phyloP scores from a whole-genome alignment of 163 green algal genomes.

The Chlamydomonas reinhardtii region DNA sequence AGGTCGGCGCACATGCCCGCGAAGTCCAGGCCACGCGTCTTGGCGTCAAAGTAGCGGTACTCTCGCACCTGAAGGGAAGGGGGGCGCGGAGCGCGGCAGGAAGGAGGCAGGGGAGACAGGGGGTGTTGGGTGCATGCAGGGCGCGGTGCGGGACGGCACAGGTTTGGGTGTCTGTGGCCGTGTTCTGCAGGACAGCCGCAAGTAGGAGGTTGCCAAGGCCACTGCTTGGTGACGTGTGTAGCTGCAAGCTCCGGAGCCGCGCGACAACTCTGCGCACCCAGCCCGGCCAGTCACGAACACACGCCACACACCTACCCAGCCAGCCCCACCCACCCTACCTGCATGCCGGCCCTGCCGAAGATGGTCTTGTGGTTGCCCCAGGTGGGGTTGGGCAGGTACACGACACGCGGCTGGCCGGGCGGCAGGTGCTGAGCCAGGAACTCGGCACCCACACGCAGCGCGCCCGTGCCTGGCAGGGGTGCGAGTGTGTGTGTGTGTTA shows the following conservation, averaged over 20 bases:
- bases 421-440: slow-evolving; percentile 75
- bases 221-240: too few relatives aligned
- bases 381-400: slow-evolving; percentile 77
- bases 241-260: too few relatives aligned
- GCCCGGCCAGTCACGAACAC: too few relatives aligned
- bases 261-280: too few relatives aligned
- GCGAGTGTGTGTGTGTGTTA: background rate
- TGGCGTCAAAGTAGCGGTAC: slow-evolving; percentile 75
- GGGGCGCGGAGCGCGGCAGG: background rate
- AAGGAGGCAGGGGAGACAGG: too few relatives aligned
- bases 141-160: too few relatives aligned
- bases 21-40: slow-evolving; percentile 71
- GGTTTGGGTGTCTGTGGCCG: too few relatives aligned
- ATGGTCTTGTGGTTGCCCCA: slow-evolving; percentile 71
- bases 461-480: slow-evolving; percentile 66
- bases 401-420: slow-evolving; percentile 38
- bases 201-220: too few relatives aligned
- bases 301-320: too few relatives aligned
- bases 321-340: slow-evolving; percentile 37
- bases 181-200: too few relatives aligned
- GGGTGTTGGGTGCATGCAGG: too few relatives aligned
- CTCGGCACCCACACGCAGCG: slow-evolving; percentile 69
- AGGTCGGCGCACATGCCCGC: slow-evolving; percentile 71
- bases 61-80: slow-evolving; percentile 60
- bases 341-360: slow-evolving; percentile 62